A percentile compares a stretch with the other conserved stretches of the same genome.
These are phyloP conservation scores for Lecanosticta acicola DNA, from an alignment of 2,329 filamentous ascomycete genomes.

Conservation along the genomic window DNA sequence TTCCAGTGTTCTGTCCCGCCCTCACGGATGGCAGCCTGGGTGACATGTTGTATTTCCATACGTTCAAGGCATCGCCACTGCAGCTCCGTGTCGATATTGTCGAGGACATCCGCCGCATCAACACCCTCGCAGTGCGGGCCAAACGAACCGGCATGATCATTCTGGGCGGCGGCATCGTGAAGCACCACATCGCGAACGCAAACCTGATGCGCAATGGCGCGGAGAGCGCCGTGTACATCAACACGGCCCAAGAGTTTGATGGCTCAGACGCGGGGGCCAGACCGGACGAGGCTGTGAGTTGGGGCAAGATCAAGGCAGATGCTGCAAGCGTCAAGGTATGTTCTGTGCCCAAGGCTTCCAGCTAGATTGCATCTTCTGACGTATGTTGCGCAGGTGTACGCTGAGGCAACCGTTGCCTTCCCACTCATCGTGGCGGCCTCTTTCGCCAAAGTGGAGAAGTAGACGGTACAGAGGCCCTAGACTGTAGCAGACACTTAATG, in stretches of 20 bases:
- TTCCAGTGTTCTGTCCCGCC: constrained; percentile 94
- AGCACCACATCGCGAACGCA: constrained; percentile 97
- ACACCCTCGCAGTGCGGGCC: constrained; percentile 82
- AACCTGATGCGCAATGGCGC: constrained; percentile 97
- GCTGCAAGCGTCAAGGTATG: constrained; percentile 83
- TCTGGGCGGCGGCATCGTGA: constrained; percentile 87
- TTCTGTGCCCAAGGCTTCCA: constrained; percentile 4
- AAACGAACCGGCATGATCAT: constrained; percentile 93
- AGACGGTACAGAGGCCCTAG: background rate
- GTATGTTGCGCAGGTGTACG: constrained; percentile 47
- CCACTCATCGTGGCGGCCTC: constrained; percentile 62
- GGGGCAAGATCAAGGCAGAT: constrained; percentile 93
- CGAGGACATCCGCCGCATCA: constrained; percentile 87
- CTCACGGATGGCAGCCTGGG: constrained; percentile 91
- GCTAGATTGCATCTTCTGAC: background rate
- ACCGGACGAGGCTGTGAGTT: constrained; percentile 94
- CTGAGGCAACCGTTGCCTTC: constrained; percentile 62
- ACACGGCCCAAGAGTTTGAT: constrained; percentile 95
- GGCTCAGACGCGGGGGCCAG: constrained; percentile 92
- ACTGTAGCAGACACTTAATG: background rate
- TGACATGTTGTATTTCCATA: constrained; percentile 99
- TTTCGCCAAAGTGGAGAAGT: constrained; percentile 46
- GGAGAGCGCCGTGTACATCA: constrained; percentile 95
- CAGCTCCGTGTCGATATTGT: constrained; percentile 86
- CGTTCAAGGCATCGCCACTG: constrained; percentile 77